Evolutionary conservation across 345 rosid species (phyloP), one percentile per base, ranked within the genome.

Genomic region (Hevea brasiliensis): DNA sequence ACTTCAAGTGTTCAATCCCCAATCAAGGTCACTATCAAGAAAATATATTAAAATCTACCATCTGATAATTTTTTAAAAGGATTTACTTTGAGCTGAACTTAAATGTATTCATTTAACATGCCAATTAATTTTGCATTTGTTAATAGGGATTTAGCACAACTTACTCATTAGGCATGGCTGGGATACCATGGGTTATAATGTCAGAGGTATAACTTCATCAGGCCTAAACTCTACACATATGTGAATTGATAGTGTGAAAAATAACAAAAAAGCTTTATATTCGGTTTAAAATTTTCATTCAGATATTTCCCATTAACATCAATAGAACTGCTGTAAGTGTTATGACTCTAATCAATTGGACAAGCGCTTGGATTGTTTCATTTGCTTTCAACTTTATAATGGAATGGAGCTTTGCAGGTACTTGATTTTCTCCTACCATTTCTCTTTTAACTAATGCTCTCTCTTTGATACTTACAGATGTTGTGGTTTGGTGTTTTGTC

Each of bases 261-360:
- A 45, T 8, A 45, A 8, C 8, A 45, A 11, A 45, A 45, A 14
- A 45, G 10, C 48, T 45, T 1, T 0, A 6, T 8, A 45, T 11
- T 45, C 11, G 48, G 15, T 2, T 5, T 61, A 17, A 26, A 10
- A 14, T 60, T 10, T 61, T 9, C 24, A 53, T 71, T 69, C 80
- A 93, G 95, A 83, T 93, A 75, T 89, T 92, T 70, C 97, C 94
- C 2, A 87, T 88, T 68, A 89, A 86, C 75, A 76, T 91, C 76
- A 93, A 89, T 72, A 95, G 69, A 0, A 74, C 85, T 56, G 91
- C 89, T 13, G 91, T 90, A 61, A 89, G 91, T 73, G 75, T 86
- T 42, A 82, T 79, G 70, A 78, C 61, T 67, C 40, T 87, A 32
- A 76, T 81, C 18, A 86, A 79, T 74, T 85, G 90, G 91, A 59